These are phyloP conservation scores for Smallanthus sonchifolius DNA, from an alignment of 129 eudicot species.

Conservation along the genomic window DNA sequence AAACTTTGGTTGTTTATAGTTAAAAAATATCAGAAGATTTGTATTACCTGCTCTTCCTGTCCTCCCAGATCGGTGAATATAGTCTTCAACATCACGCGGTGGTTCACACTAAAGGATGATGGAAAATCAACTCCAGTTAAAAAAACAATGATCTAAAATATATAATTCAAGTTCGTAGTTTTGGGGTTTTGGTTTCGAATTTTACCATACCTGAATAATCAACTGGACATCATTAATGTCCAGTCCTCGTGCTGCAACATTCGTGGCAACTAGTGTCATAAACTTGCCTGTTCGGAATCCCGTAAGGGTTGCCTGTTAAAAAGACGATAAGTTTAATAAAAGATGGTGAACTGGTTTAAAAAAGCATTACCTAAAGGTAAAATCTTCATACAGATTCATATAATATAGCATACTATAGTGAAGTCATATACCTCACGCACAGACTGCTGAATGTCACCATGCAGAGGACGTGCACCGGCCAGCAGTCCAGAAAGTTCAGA, in stretches of 20 bases:
- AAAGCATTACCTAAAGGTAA: background rate
- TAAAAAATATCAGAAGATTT: background rate
- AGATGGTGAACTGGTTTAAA: background rate
- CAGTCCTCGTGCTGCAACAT: constrained; percentile 93
- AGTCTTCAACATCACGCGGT: constrained; percentile 94
- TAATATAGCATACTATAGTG: background rate
- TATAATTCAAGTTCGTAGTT: background rate
- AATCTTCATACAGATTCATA: background rate
- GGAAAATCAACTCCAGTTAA: background rate
- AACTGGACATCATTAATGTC: constrained; percentile 89
- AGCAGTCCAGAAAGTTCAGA: constrained; percentile 82
- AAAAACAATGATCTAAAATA: background rate
- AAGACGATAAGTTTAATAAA: background rate
- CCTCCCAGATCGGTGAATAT: constrained; percentile 93
- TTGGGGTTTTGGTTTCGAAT: background rate
- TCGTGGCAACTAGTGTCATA: constrained; percentile 82
- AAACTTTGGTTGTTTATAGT: background rate
- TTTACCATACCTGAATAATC: constrained; percentile 68
- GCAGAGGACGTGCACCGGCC: constrained; percentile 87
- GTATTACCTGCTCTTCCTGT: constrained; percentile 88
- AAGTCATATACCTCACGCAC: constrained; percentile 69
- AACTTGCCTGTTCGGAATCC: constrained; percentile 90
- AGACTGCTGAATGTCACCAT: constrained; percentile 95
- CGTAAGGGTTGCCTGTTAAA: constrained; percentile 58
- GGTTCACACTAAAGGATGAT: constrained; percentile 69